Base-by-base conservation (phyloP, 2,329 filamentous ascomycete species). In the Zopfia rhizophila region DNA sequence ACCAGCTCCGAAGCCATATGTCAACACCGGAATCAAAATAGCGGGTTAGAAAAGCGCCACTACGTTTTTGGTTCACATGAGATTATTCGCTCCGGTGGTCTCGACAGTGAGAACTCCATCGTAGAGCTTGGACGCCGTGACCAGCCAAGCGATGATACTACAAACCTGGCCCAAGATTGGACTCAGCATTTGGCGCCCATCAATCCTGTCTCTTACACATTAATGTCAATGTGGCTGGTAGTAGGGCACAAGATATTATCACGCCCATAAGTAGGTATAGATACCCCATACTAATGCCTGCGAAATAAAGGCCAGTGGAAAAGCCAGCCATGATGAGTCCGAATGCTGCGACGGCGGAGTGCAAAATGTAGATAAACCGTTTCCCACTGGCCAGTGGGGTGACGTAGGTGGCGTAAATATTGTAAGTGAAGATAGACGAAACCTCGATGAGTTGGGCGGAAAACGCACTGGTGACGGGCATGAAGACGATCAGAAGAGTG, bases 201-300 rank as follows among this genome's bases (percentile, higher is more conserved):
- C 83, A 85, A 63, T 90, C 90, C 68, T 95, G 91, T 1, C 87
- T 84, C 35, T 82, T 83, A 90, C 91, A 96, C 46, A 91, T 78
- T 0, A 96, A 79, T 0, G 90, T 89, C 51, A 96, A 75, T 0
- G 90, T 87, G 0, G 90, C 89, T 0, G 92, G 91, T 7, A 96
- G 80, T 1, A 95, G 90, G 1, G 90, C 91, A 0, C 88, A 84
- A 0, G 88, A 91, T 62, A 96, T 94, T 60, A 96, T 90, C 35
- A 91, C 88, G 4, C 91, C 91, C 91, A 96, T 96, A 66, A 96
- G 82, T 1, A 96, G 76, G 65, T 94, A 95, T 1, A 95, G 78
- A 63, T 91, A 95, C 7, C 91, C 91, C 89, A 96, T 94, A 37
- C 58, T 60, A 14, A 68, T 65, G 5, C 65, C 67, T 5, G 61